phyloP scores from a whole-genome alignment of 306 rosid species.

The Medicago arabica region DNA sequence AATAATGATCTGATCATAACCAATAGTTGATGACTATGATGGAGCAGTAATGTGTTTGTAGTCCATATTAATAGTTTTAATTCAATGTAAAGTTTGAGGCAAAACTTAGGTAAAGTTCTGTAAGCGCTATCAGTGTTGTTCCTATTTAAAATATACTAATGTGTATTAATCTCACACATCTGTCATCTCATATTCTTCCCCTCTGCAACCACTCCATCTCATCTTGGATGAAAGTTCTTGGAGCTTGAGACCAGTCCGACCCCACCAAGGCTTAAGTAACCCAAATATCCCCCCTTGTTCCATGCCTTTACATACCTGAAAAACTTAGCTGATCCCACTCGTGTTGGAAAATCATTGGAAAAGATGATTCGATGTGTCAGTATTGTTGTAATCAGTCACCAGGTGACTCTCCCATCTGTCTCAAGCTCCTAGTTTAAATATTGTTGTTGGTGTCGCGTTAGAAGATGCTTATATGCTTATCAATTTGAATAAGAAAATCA shows the following conservation, averaged over 20 bases:
- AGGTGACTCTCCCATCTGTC: neutral
- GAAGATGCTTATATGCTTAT: neutral
- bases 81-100: neutral
- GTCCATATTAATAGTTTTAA: neutral
- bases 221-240: too few species aligned
- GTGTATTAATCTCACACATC: too few species aligned
- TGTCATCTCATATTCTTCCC: too few species aligned
- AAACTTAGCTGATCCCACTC: neutral
- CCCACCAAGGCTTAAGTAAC: too few species aligned
- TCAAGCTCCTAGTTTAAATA: neutral
- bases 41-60: slow-evolving; percentile 5
- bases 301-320: too few species aligned
- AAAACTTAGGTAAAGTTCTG: neutral
- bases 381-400: neutral
- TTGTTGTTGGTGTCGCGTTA: neutral
- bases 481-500: slow-evolving; percentile 1
- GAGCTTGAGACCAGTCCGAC: too few species aligned
- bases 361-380: neutral
- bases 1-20: slow-evolving; percentile 13
- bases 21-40: slow-evolving; percentile 8
- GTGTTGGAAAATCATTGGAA: neutral
- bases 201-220: too few species aligned
- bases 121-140: neutral
- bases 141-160: too few species aligned
- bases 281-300: too few species aligned